Evolutionary conservation across 768 basidiomycete genomes (phyloP), one percentile per base, ranked within the genome.

Genomic region (Collybia mongolica): DNA sequence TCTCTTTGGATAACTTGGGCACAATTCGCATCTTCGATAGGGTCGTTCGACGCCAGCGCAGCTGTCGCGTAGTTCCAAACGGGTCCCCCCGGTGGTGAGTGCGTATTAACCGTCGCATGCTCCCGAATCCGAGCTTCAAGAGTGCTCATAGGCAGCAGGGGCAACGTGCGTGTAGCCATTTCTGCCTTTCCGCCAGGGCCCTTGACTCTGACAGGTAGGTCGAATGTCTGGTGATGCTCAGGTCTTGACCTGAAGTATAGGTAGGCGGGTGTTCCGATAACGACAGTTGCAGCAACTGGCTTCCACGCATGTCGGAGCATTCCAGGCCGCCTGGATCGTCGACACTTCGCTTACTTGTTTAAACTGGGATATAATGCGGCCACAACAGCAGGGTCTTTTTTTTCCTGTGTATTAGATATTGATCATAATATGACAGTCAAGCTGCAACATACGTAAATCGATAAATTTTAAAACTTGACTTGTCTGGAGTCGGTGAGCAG

Each of bases 1-100:
- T 89, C 83, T 35, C 84, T 75, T 55, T 79, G 65, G 43, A 96
- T 71, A 54, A 93, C 72, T 49, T 84, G 82, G 52, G 79, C 76
- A 3, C 89, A 81, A 55, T 86, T 80, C 20, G 93, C 84, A 64
- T 99, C 97, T 68, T 99, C 97, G 45, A 97, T 84, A 6, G 93
- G 91, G 52, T 88, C 82, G 61, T 99, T 99, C 2, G 93, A 88
- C 0, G 90, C 74, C 29, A 98, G 72, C 28, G 77, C 80, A 15
- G 91, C 90, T 2, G 88, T 95, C 42, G 86, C 78, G 67, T 87
- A 86, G 56, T 79, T 84, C 90, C 90, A 92, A 11, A 75, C 67
- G 46, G 81, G 68, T 15, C 84, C 83, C 28, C 73, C 73, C 0
- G 81, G 82, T 37, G 81, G 72, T 11, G 70, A 50, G 40, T 77